Conservation (phyloP, 768 basidiomycete genomes). For the Mycena vitilis region DNA sequence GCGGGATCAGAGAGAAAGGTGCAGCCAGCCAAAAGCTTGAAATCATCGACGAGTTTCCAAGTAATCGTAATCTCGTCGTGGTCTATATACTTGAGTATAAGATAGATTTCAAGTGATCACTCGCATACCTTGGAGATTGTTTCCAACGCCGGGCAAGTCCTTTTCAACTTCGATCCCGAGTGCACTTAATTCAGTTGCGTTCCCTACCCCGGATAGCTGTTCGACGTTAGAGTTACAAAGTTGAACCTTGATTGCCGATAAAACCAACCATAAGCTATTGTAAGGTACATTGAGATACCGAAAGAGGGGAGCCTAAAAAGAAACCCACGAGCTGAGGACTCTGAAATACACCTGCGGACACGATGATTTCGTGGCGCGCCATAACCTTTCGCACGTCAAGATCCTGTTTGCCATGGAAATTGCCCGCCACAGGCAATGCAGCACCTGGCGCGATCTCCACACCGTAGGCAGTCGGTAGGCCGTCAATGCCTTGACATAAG, state of each 20-base stretch:
- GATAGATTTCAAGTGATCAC: not conserved
- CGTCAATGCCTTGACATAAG: slow-evolving; percentile 30
- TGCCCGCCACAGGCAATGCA: slow-evolving; percentile 34
- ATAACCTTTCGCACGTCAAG: slow-evolving; percentile 29
- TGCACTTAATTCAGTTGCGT: slow-evolving; percentile 31
- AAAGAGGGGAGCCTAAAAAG: not conserved
- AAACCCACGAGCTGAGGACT: slow-evolving; percentile 38
- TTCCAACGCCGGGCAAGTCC: slow-evolving; percentile 45
- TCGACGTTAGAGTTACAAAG: not conserved
- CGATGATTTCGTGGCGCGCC: slow-evolving; percentile 37
- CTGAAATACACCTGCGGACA: slow-evolving; percentile 39
- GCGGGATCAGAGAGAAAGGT: slow-evolving; percentile 42
- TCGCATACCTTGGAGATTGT: slow-evolving; percentile 42
- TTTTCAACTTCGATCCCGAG: slow-evolving; percentile 40
- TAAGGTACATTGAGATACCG: not conserved
- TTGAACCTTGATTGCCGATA: not conserved
- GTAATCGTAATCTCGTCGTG: slow-evolving; percentile 40
- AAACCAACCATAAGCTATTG: slow-evolving; percentile 31
- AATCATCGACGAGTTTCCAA: slow-evolving; percentile 38
- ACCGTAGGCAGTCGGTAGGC: slow-evolving; percentile 36
- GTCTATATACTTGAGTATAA: slow-evolving; percentile 21
- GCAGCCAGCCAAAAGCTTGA: slow-evolving; percentile 38
- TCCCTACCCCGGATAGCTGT: slow-evolving; percentile 44
- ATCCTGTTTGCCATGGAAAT: slow-evolving; percentile 35
- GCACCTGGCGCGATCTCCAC: slow-evolving; percentile 37